These are phyloP conservation scores for Huntiella omanensis DNA, from an alignment of 2,329 filamentous ascomycete species.

Conservation along the genomic window DNA sequence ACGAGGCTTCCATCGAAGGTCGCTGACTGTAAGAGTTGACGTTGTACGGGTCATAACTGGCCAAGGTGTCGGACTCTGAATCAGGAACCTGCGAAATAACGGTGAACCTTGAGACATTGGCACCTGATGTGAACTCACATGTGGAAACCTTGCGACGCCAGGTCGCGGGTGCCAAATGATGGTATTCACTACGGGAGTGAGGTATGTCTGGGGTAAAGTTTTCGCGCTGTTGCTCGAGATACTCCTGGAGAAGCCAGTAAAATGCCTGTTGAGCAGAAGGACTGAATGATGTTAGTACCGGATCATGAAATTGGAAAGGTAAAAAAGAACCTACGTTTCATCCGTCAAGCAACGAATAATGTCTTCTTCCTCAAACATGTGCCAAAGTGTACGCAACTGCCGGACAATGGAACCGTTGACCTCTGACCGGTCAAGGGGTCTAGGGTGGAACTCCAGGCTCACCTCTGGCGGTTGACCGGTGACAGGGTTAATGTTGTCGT, in stretches of 20 bases:
- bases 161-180: conserved; percentile 46
- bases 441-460: conserved; percentile 41
- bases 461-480: conserved; percentile 35
- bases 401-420: conserved; percentile 68
- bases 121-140: conserved; percentile 36
- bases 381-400: conserved; percentile 81
- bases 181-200: conserved; percentile 83
- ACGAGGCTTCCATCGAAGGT: conserved; percentile 28
- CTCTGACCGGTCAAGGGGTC: conserved; percentile 40
- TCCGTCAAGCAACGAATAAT: conserved; percentile 50
- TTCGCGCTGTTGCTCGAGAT: conserved; percentile 68
- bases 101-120: conserved; percentile 42
- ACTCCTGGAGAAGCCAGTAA: conserved; percentile 67
- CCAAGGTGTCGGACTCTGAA: conserved; percentile 27
- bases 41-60: conserved; percentile 73
- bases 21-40: conserved; percentile 27
- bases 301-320: not conserved
- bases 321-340: conserved; percentile 33
- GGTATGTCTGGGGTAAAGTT: conserved; percentile 65
- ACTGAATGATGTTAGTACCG: conserved; percentile 25
- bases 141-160: conserved; percentile 44
- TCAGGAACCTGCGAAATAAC: conserved; percentile 44
- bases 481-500: conserved; percentile 45
- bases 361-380: conserved; percentile 57
- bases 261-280: conserved; percentile 85